These are phyloP conservation scores for Pythium coloratum DNA, from an alignment of 352 stramenopile genomes.

Conservation along the genomic window DNA sequence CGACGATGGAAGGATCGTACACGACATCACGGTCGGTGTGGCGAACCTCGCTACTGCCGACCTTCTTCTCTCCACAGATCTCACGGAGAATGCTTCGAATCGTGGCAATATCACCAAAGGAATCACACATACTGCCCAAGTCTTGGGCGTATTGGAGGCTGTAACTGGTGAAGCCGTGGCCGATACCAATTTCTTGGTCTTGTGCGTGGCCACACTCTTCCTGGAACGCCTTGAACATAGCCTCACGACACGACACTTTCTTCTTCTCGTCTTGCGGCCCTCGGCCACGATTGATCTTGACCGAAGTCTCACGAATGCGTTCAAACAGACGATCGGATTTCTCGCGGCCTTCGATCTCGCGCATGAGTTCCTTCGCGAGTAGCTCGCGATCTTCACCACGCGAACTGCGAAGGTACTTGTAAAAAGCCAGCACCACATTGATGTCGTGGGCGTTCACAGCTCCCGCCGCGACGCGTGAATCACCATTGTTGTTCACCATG, in stretches of 20 bases:
- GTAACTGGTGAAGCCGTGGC: slow-evolving; percentile 60
- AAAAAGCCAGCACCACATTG: slow-evolving; percentile 75
- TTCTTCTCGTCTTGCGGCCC: slow-evolving; percentile 1
- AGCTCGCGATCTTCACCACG: slow-evolving; percentile 34
- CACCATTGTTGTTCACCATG: neutral
- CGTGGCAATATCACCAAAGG: slow-evolving; percentile 12
- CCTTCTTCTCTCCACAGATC: slow-evolving; percentile 1
- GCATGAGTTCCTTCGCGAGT: slow-evolving; percentile 45
- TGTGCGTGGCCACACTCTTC: slow-evolving; percentile 20
- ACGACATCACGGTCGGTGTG: neutral
- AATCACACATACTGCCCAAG: slow-evolving; percentile 17
- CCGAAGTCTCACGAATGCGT: slow-evolving; percentile 29
- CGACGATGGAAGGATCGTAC: slow-evolving; percentile 7
- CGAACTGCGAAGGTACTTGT: slow-evolving; percentile 66
- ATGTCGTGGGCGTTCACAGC: slow-evolving; percentile 68
- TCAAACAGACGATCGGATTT: slow-evolving; percentile 56
- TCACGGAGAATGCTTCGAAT: slow-evolving; percentile 18
- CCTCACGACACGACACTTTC: slow-evolving; percentile 20
- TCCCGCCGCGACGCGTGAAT: neutral
- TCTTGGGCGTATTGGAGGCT: slow-evolving; percentile 57
- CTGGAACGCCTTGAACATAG: slow-evolving; percentile 15
- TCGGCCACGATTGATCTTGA: slow-evolving; percentile 8
- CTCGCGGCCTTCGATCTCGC: slow-evolving; percentile 47
- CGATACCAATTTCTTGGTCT: slow-evolving; percentile 24
- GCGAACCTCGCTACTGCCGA: neutral